Percentiles rank a stretch among this genome's conserved stretches.
These are phyloP conservation scores for Fusarium miscanthi DNA, from an alignment of 2,329 filamentous ascomycete genomes.

Conservation along the genomic window DNA sequence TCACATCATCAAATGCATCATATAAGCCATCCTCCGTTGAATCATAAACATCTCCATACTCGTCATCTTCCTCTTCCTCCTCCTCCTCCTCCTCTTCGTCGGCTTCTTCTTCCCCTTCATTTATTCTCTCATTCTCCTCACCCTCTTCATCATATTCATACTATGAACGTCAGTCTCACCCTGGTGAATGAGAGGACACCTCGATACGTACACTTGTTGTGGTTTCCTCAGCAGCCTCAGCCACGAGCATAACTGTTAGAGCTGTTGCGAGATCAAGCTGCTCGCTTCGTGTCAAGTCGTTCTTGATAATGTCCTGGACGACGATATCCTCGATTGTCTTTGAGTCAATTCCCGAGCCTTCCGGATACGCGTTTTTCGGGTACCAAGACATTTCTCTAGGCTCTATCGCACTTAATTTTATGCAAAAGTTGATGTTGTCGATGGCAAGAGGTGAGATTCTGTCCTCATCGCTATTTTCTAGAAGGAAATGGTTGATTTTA, in stretches of 20 bases:
- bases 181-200: not conserved
- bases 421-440: slow-evolving; percentile 12
- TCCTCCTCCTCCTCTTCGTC: not conserved
- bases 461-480: slow-evolving; percentile 10
- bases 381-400: not conserved
- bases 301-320: slow-evolving; percentile 22
- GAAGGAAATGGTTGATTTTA: slow-evolving; percentile 21
- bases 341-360: not conserved
- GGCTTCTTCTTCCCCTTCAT: not conserved
- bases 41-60: slow-evolving; percentile 11
- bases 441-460: slow-evolving; percentile 17
- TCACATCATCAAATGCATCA: slow-evolving; percentile 13
- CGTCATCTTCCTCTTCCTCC: not conserved
- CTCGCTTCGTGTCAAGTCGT: slow-evolving; percentile 10
- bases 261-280: slow-evolving; percentile 14
- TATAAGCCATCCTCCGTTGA: slow-evolving; percentile 2
- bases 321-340: slow-evolving; percentile 17
- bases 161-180: slow-evolving; percentile 24
- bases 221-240: slow-evolving; percentile 6
- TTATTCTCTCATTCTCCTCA: slow-evolving; percentile 4
- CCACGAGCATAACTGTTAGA: slow-evolving; percentile 18
- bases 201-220: slow-evolving; percentile 28
- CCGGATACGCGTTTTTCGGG: not conserved
- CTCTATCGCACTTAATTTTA: not conserved
- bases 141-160: slow-evolving; percentile 32